These are phyloP conservation scores for Sisymbrium altissimum DNA, from an alignment of 345 rosid species.

Conservation along the genomic window DNA sequence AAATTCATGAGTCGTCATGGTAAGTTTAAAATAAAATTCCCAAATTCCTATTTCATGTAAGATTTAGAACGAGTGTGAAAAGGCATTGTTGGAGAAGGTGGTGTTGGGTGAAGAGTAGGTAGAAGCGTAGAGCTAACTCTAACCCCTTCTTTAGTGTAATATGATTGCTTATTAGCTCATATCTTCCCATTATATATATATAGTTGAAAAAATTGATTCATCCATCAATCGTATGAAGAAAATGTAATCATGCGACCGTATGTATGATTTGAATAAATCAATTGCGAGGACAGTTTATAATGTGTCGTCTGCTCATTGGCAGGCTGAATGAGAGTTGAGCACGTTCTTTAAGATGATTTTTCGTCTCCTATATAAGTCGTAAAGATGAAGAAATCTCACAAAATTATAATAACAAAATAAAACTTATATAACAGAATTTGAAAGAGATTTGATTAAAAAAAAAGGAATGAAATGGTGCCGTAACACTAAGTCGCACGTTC, in stretches of 20 bases:
- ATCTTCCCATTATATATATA: not conserved
- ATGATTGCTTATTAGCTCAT: slow-evolving; percentile 16
- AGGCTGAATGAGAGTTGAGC: slow-evolving; percentile 15
- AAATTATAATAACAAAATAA: not conserved
- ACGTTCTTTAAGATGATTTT: slow-evolving; percentile 28
- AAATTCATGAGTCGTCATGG: not conserved
- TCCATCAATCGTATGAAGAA: not conserved
- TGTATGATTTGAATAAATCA: not conserved
- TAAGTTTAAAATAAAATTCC: not conserved
- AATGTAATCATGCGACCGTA: slow-evolving; percentile 1
- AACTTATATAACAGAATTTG: not conserved
- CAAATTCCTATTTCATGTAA: not conserved
- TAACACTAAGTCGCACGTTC: slow-evolving; percentile 38
- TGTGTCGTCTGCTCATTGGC: slow-evolving; percentile 5
- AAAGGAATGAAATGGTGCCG: slow-evolving; percentile 29
- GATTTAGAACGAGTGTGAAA: slow-evolving; percentile 6
- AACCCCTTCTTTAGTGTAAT: slow-evolving; percentile 1
- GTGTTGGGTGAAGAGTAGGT: slow-evolving; percentile 30
- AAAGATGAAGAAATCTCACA: slow-evolving; percentile 18
- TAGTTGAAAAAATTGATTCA: not conserved
- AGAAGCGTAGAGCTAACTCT: slow-evolving; percentile 28
- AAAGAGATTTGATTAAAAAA: slow-evolving; percentile 6
- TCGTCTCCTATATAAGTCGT: not conserved
- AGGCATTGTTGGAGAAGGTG: no score
- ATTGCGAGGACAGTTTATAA: not conserved